phyloP scores from a whole-genome alignment of 208 protist genomes.

The Trypanosoma lewisi region DNA sequence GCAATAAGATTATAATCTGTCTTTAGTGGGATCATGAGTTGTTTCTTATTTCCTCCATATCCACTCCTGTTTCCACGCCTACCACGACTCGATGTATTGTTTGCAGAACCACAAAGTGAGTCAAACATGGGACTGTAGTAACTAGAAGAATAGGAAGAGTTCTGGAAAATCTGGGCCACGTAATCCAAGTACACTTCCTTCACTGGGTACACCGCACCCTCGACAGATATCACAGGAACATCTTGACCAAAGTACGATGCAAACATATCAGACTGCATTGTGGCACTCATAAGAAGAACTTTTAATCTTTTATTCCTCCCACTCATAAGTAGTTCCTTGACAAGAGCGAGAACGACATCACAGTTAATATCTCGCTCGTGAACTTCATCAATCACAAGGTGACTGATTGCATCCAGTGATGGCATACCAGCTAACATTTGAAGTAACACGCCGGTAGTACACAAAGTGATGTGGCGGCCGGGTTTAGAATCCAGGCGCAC shows the following conservation, averaged over 20 bases:
- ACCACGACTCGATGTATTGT: not conserved
- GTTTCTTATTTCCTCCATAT: not conserved
- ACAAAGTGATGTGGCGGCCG: conserved; percentile 92
- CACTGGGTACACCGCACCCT: conserved; percentile 76
- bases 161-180: conserved; percentile 31
- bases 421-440: conserved; percentile 93
- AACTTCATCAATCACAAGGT: conserved; percentile 99
- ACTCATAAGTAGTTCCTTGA: conserved; percentile 84
- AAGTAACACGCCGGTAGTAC: conserved; percentile 98
- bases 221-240: conserved; percentile 65
- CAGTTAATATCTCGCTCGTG: conserved; percentile 99
- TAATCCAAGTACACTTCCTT: conserved; percentile 67
- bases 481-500: conserved; percentile 96
- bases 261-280: conserved; percentile 97
- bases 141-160: not conserved
- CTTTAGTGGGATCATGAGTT: conserved; percentile 30
- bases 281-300: conserved; percentile 98
- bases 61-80: conserved; percentile 1
- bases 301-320: conserved; percentile 77
- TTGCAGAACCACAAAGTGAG: conserved; percentile 17
- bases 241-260: conserved; percentile 94
- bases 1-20: conserved; percentile 83
- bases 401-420: conserved; percentile 82
- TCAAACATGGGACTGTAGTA: conserved; percentile 65
- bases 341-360: conserved; percentile 97